Conservation (phyloP, 768 basidiomycete species). For the Pleurotus djamor region DNA sequence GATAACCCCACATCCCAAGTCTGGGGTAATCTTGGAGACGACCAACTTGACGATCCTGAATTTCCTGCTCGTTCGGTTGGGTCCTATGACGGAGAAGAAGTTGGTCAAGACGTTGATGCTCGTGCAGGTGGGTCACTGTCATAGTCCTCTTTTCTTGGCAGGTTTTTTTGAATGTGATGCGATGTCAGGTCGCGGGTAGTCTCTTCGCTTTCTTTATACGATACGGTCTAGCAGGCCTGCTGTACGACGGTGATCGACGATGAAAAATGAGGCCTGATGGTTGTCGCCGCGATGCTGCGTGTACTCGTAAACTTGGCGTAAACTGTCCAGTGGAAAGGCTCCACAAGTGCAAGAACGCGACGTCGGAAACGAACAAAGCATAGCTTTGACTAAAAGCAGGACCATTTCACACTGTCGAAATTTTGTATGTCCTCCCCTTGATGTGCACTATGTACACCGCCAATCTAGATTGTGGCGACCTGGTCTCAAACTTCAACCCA, state of each 20-base stretch:
- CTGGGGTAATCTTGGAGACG: slow-evolving; percentile 59
- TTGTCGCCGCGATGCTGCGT: too few species aligned
- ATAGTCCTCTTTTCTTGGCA: slow-evolving; percentile 3
- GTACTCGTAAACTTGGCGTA: too few species aligned
- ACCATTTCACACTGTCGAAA: not conserved
- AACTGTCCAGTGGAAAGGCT: too few species aligned
- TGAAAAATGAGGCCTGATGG: slow-evolving; percentile 23
- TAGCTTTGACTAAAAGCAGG: not conserved
- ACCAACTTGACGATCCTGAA: slow-evolving; percentile 95
- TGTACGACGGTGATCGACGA: slow-evolving; percentile 91
- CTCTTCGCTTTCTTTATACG: slow-evolving; percentile 79
- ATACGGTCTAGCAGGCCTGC: slow-evolving; percentile 85
- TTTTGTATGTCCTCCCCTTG: not conserved
- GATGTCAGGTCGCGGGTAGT: slow-evolving; percentile 66
- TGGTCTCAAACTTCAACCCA: slow-evolving; percentile 22
- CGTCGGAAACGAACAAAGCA: too few species aligned
- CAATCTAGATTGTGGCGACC: not conserved
- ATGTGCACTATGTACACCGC: not conserved
- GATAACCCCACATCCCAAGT: slow-evolving; percentile 52
- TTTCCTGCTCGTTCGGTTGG: slow-evolving; percentile 73
- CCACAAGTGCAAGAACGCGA: too few species aligned
- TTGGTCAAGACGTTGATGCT: slow-evolving; percentile 73
- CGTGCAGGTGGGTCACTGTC: slow-evolving; percentile 56
- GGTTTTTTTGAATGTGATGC: not conserved
- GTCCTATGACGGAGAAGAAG: slow-evolving; percentile 82